Base-by-base conservation (phyloP, 2,329 filamentous ascomycete genomes). In the Pyrenophora seminiperda region DNA sequence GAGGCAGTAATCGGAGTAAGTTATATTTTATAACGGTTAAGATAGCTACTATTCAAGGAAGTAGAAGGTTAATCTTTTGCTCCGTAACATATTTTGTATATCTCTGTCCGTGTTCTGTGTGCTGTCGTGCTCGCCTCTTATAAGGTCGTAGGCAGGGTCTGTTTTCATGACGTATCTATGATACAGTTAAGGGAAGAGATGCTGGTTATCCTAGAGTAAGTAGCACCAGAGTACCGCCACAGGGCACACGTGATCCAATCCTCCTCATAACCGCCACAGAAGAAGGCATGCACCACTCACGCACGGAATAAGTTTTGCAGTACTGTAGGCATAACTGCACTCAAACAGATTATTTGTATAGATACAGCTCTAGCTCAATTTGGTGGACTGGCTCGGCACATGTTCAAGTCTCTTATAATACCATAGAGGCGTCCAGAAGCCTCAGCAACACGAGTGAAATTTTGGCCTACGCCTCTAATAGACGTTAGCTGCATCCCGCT, bases 371-470 rank as follows among this genome's bases (percentile, higher is more conserved):
- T 15, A 36, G 30, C 37, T 41, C 9, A 47, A 27, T 36, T 29
- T 41, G 17, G 30, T 36, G 4, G 38, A 47, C 37, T 41, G 7
- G 15, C 17, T 41, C 9, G 6, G 36, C 14, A 32, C 29, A 47
- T 27, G 19, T 39, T 50, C 19, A 29, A 44, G 40, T 19, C 22
- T 45, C n/a, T 19, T 30, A 45, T 50, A 34, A 50, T 40, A 45
- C 30, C 22, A 45, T 13, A 50, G 29, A 50, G 36, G 29, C 41
- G 41, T 10, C 41, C n/a, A 45, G 20, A 41, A 41, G 47, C 31
- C 22, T 50, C 30, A 41, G 47, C 36, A 50, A 50, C 36, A 41
- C 36, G 30, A 45, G 20, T 50, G n/a, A 50, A 41, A 33, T 41
- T 18, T 41, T 50, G 17, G 41, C 41, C n/a, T 37, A 50, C n/a